Evolutionary conservation across 805 yeast genomes (phyloP), one percentile per base, ranked within the genome.

Genomic region (Isabelozyma pseudorhagii): DNA sequence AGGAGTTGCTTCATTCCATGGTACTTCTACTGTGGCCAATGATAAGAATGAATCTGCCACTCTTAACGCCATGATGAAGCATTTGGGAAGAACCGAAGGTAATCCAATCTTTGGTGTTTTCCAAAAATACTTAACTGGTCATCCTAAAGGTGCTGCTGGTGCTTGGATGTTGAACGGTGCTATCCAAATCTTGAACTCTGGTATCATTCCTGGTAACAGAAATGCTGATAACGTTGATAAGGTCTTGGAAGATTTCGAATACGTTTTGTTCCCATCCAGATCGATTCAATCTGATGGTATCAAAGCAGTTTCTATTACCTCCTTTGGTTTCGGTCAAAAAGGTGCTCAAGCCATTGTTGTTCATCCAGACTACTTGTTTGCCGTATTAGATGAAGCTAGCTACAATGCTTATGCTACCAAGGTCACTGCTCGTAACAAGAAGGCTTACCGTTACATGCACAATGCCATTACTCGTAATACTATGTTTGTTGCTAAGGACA

Each of bases 111-210:
- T 87, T 60, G 97, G 98, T 82, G 96, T 94, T 49, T 93, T 96
- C 96, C 99, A 94, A 77, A 94, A 94, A 76, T 94, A 82, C 84
- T 83, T 94, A 67, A 94, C 99, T 62, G 99, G 99, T 76, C 99
- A 94, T 80, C 99, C 99, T 63, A 94, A 94, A 88, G 99, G 99
- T 83, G 99, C 99, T 62, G 99, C 99, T 50, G 99, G 97, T 81
- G 98, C 99, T 51, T 94, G 99, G 99, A 94, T 94, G 99, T 77
- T 94, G 82, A 96, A 94, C 73, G 99, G 99, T 74, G 97, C 90
- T 50, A 77, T 94, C 59, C 99, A 94, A 79, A 85, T 92, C 59
- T 79, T 94, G 69, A 87, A 89, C 77, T 71, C 88, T 63, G 98
- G 99, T 73, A 65, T 92, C 63, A 96, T 94, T 60, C 99, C 99